Percentiles rank a stretch among this genome's conserved stretches.
phyloP scores from a whole-genome alignment of 164 flowering plant species.

The Protea cynaroides region DNA sequence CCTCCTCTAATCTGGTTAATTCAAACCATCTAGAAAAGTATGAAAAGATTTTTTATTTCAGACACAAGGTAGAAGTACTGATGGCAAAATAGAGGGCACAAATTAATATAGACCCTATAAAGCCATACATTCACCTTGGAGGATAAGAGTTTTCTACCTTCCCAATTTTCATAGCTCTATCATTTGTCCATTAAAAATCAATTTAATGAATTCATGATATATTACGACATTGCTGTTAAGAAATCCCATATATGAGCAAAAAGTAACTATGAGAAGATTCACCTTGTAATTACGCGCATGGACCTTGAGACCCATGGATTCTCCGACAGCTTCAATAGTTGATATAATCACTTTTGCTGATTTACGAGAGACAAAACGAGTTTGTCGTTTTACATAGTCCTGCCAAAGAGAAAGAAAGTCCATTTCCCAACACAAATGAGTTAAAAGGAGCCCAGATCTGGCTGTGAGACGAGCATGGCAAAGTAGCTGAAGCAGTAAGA shows the following conservation, averaged over 20 bases:
- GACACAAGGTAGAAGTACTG: no score
- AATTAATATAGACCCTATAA: no score
- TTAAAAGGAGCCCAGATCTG: no score
- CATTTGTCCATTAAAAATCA: background rate
- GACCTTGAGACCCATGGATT: conserved; percentile 72
- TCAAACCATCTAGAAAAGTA: no score
- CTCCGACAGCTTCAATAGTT: conserved; percentile 64
- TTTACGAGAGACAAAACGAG: conserved; percentile 86
- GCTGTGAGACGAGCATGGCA: no score
- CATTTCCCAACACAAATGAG: no score
- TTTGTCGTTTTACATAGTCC: conserved; percentile 90
- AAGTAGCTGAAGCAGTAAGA: no score
- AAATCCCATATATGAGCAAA: background rate
- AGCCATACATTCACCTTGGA: background rate
- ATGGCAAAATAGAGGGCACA: no score
- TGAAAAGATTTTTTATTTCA: no score
- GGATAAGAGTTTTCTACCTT: background rate
- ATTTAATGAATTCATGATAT: background rate
- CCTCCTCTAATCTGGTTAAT: no score
- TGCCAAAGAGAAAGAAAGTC: conserved; percentile 21
- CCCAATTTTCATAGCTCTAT: background rate
- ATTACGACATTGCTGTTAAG: background rate
- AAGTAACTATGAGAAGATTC: conserved; percentile 1
- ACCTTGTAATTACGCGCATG: conserved; percentile 90
- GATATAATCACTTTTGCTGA: conserved; percentile 69